Evolutionary conservation across 2,329 filamentous ascomycete species (phyloP).

Genomic region (Orbilia brochopaga): DNA sequence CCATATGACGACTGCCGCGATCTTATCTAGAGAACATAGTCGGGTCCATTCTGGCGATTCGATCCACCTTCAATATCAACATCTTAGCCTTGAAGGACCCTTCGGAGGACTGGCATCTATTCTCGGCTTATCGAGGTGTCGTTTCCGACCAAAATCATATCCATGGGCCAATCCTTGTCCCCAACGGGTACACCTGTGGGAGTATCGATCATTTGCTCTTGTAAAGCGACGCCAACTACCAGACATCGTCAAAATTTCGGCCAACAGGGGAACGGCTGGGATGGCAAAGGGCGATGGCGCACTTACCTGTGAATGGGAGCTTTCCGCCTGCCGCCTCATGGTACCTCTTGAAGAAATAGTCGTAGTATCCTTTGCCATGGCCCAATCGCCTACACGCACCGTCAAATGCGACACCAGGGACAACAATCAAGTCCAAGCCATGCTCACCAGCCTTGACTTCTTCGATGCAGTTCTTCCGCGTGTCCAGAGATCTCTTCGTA

Average conservation of each 20-base stretch:
- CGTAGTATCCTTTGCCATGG: constrained; percentile 96
- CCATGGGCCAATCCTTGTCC: constrained; percentile 54
- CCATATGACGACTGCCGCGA: neutral
- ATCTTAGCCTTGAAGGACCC: neutral
- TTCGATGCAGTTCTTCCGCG: constrained; percentile 66
- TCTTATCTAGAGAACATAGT: neutral
- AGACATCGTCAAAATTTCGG: constrained; percentile 60
- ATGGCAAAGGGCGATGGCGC: constrained; percentile 52
- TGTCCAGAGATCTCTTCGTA: constrained; percentile 67
- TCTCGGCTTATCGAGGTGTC: constrained; percentile 53
- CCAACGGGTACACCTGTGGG: constrained; percentile 65
- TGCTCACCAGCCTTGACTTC: constrained; percentile 53
- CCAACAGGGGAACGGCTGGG: constrained; percentile 46
- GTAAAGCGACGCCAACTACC: constrained; percentile 74
- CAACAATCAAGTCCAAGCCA: constrained; percentile 80
- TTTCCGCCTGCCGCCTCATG: constrained; percentile 58
- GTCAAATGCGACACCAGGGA: constrained; percentile 95
- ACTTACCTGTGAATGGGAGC: constrained; percentile 66
- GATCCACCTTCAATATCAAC: constrained; percentile 7
- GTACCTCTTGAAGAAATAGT: constrained; percentile 86
- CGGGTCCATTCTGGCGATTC: neutral
- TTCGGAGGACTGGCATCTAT: neutral
- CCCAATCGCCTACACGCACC: constrained; percentile 75
- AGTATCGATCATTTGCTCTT: constrained; percentile 76
- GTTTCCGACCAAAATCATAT: constrained; percentile 54